Percentiles rank a stretch among this genome's conserved stretches.
Evolutionary conservation across 1,284 basidiomycete genomes (phyloP).

Genomic region (Mycena citricolor): DNA sequence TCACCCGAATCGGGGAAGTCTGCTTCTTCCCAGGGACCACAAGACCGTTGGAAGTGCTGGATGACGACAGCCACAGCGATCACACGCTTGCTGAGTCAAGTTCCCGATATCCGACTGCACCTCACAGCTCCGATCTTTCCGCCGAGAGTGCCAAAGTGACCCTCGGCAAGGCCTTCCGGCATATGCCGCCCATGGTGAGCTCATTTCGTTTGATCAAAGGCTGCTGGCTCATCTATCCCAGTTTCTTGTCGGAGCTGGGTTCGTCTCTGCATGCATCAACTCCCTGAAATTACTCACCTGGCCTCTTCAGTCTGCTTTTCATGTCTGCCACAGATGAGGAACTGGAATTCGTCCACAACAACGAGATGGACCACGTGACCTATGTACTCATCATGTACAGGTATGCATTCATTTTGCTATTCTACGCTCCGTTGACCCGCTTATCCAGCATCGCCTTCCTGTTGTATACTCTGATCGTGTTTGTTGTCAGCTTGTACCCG

Average conservation of each 20-base stretch:
- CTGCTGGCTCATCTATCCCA: conserved; percentile 29
- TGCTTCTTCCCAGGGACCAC: conserved; percentile 66
- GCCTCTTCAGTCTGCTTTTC: conserved; percentile 63
- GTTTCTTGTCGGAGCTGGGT: conserved; percentile 71
- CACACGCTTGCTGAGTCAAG: conserved; percentile 56
- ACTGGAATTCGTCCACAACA: conserved; percentile 62
- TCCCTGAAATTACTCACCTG: conserved; percentile 1
- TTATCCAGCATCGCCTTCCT: conserved; percentile 62
- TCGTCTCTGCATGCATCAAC: conserved; percentile 13
- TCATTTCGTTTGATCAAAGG: conserved; percentile 2
- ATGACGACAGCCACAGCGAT: conserved; percentile 58
- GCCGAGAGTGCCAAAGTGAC: conserved; percentile 33
- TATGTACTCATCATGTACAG: conserved; percentile 86
- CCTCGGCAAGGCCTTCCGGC: conserved; percentile 70
- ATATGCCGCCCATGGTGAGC: conserved; percentile 84
- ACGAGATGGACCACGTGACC: conserved; percentile 85
- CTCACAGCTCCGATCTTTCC: conserved; percentile 17
- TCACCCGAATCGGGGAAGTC: conserved; percentile 83
- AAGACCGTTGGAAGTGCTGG: conserved; percentile 28
- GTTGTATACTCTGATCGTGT: conserved; percentile 65
- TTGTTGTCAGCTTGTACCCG: conserved; percentile 27
- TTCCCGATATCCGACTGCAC: conserved; percentile 23
- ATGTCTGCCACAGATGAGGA: conserved; percentile 94
- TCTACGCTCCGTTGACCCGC: not conserved
- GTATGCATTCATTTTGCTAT: conserved; percentile 32